These are phyloP conservation scores for Trichosporon inkin DNA, from an alignment of 1,284 basidiomycete species.

Conservation along the genomic window DNA sequence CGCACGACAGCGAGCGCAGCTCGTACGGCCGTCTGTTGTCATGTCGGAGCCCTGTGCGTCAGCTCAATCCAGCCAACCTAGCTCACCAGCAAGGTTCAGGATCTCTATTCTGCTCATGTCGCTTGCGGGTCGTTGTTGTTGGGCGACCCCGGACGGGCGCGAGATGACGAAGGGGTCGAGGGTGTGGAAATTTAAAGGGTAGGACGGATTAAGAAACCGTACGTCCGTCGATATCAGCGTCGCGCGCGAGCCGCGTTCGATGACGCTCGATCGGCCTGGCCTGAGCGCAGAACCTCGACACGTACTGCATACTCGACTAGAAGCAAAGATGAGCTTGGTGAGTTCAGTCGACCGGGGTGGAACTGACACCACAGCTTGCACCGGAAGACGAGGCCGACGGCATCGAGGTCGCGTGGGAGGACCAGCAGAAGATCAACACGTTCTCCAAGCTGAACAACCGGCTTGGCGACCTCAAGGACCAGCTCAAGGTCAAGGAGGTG, in stretches of 20 bases:
- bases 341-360: neutral
- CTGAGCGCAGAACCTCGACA: neutral
- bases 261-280: neutral
- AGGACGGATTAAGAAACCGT: neutral
- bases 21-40: conserved; percentile 89
- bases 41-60: conserved; percentile 59
- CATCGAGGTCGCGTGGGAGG: conserved; percentile 89
- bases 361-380: conserved; percentile 41
- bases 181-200: conserved; percentile 6
- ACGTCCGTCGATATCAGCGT: neutral
- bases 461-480: conserved; percentile 66
- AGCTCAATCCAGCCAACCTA: neutral
- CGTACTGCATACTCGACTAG: no score
- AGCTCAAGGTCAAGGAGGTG: conserved; percentile 68
- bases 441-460: conserved; percentile 90
- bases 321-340: conserved; percentile 37
- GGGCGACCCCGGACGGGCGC: neutral
- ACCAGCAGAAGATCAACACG: conserved; percentile 86
- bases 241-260: neutral
- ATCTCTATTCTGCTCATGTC: conserved; percentile 21
- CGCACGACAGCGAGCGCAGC: conserved; percentile 74
- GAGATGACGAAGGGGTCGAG: no score
- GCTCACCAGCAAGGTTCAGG: conserved; percentile 24
- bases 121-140: conserved; percentile 3
- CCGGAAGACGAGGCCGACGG: conserved; percentile 76